Conservation (phyloP, 306 rosid genomes). For the Lathyrus sativus region DNA sequence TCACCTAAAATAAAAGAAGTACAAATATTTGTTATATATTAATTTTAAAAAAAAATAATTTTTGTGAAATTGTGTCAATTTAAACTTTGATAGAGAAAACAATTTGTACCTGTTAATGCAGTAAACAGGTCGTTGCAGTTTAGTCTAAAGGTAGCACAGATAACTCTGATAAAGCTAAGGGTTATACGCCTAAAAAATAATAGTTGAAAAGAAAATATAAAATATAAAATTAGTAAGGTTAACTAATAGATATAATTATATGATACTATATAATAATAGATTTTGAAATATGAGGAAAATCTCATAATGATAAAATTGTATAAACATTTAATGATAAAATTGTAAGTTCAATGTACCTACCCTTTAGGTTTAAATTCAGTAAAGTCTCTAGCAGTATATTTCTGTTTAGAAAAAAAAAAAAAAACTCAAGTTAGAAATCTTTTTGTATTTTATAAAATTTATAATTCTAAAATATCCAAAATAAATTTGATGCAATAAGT, state of each 20-base stretch:
- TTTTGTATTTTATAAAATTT: not conserved
- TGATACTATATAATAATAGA: not conserved
- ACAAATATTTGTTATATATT: not conserved
- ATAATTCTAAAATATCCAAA: too few relatives aligned
- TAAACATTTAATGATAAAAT: not conserved
- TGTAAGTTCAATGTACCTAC: conserved; percentile 38
- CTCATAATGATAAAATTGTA: not conserved
- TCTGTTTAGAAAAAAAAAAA: conserved; percentile 53
- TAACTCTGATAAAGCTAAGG: conserved; percentile 32
- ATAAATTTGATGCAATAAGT: too few relatives aligned
- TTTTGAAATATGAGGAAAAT: not conserved
- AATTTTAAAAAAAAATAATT: not conserved
- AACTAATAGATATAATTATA: not conserved
- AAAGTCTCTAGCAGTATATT: conserved; percentile 33
- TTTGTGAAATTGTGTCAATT: not conserved
- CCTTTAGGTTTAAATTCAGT: conserved; percentile 70
- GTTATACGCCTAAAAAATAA: conserved; percentile 31
- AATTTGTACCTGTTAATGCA: conserved; percentile 46
- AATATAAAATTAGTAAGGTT: not conserved
- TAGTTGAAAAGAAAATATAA: not conserved
- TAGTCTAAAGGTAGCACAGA: conserved; percentile 47
- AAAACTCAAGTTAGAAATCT: not conserved
- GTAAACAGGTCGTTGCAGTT: conserved; percentile 55
- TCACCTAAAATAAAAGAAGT: conserved; percentile 41
- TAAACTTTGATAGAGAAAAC: not conserved